These are phyloP conservation scores for Hirsutella thompsonii DNA, from an alignment of 2,329 filamentous ascomycete genomes.

Conservation along the genomic window DNA sequence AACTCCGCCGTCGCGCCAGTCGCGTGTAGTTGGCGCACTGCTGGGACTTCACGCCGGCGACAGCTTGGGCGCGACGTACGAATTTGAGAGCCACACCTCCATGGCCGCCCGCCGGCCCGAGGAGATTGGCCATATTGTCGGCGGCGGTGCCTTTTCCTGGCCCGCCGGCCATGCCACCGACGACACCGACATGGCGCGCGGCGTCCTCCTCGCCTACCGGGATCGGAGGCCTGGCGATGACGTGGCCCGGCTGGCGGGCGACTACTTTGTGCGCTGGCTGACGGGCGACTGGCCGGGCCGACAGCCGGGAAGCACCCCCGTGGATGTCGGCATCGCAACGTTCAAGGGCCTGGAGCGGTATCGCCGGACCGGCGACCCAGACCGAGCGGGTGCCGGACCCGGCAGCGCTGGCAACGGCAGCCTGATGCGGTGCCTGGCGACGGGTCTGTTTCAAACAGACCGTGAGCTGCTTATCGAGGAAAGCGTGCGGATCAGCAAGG, in stretches of 20 bases:
- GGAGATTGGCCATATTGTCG: slow-evolving; percentile 27
- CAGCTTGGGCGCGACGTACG: slow-evolving; percentile 30
- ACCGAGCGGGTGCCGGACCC: slow-evolving; percentile 21
- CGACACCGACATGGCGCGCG: slow-evolving; percentile 33
- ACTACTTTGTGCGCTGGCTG: slow-evolving; percentile 28
- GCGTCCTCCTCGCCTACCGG: slow-evolving; percentile 28
- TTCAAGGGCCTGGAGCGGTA: slow-evolving; percentile 18
- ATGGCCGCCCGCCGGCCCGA: slow-evolving; percentile 22
- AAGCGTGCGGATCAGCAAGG: slow-evolving; percentile 21
- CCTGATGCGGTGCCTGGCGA: slow-evolving; percentile 34
- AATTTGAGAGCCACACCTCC: slow-evolving; percentile 23
- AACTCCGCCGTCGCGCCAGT: slow-evolving; percentile 6
- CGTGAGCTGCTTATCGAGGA: slow-evolving; percentile 14
- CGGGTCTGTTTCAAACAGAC: slow-evolving; percentile 23
- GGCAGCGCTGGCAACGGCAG: slow-evolving; percentile 30
- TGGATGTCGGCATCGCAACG: slow-evolving; percentile 28
- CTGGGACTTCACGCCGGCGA: slow-evolving; percentile 34
- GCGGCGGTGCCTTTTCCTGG: slow-evolving; percentile 31
- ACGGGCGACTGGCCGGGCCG: slow-evolving; percentile 29
- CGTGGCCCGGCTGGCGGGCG: slow-evolving; percentile 20
- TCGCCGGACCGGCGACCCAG: slow-evolving; percentile 13
- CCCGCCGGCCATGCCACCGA: slow-evolving; percentile 30
- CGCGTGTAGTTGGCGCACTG: slow-evolving; percentile 27
- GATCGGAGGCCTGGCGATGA: slow-evolving; percentile 13
- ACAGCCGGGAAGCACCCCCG: slow-evolving; percentile 15